A percentile compares a stretch with the other conserved stretches of the same genome.
Conservation (phyloP, 306 rosid genomes). For the Ormosia semicastrata region DNA sequence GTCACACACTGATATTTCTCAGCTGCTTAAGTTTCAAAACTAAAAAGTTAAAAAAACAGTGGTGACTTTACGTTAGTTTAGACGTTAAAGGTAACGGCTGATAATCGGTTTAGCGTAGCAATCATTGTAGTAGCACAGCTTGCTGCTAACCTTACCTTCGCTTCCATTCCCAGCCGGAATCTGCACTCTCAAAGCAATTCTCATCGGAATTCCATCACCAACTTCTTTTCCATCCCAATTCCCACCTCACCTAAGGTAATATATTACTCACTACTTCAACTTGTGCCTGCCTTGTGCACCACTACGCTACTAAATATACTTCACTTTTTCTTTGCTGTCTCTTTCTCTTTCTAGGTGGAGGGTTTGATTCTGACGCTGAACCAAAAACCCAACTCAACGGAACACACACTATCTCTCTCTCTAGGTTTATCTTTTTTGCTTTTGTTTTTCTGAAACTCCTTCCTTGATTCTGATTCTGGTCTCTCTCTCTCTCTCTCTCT, state of each 20-base stretch:
- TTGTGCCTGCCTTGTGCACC: not conserved
- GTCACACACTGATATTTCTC: slow-evolving; percentile 5
- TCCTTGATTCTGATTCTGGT: too few relatives aligned
- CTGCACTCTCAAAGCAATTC: not conserved
- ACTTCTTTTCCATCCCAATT: not conserved
- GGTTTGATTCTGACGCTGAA: not conserved
- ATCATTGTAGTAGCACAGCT: not conserved
- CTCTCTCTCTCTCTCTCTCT: too few relatives aligned
- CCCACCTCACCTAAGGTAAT: not conserved
- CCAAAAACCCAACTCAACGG: not conserved
- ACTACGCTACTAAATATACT: not conserved
- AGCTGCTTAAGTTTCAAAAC: not conserved
- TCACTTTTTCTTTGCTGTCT: not conserved
- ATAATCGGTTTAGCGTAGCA: not conserved
- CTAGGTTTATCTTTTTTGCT: too few relatives aligned
- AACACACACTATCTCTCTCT: too few relatives aligned
- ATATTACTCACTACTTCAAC: too few relatives aligned
- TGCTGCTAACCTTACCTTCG: not conserved
- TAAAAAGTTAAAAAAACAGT: not conserved
- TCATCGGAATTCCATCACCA: not conserved
- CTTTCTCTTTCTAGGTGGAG: not conserved
- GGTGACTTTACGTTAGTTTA: slow-evolving; percentile 25
- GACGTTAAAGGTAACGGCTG: slow-evolving; percentile 33
- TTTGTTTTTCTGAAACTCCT: too few relatives aligned
- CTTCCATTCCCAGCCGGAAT: not conserved